Conservation (phyloP, 352 stramenopile species). For the Blastocystis sp. region DNA sequence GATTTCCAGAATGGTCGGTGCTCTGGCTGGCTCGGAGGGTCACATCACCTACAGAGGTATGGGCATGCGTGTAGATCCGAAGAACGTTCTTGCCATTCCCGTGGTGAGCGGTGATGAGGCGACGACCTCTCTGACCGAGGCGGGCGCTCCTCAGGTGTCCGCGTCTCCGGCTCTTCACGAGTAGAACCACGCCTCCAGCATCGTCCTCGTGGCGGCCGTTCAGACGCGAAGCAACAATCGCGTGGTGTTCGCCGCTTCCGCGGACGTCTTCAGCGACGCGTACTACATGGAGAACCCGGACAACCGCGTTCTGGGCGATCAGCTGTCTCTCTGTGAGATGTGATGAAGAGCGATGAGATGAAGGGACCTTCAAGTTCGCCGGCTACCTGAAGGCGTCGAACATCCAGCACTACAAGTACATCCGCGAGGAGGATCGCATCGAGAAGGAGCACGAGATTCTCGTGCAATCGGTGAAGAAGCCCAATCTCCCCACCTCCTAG, state of each 20-base stretch:
- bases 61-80: constrained; percentile 77
- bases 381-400: constrained; percentile 83
- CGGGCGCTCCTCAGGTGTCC: constrained; percentile 2
- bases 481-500: constrained; percentile 81
- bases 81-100: constrained; percentile 79
- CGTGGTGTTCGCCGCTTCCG: constrained; percentile 80
- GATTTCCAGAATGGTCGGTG: constrained; percentile 57
- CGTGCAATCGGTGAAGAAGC: constrained; percentile 81
- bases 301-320: constrained; percentile 74
- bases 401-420: constrained; percentile 76
- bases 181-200: constrained; percentile 72
- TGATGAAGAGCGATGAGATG: background rate
- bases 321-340: constrained; percentile 77
- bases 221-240: constrained; percentile 86
- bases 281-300: constrained; percentile 74
- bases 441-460: constrained; percentile 78
- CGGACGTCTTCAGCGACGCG: constrained; percentile 83
- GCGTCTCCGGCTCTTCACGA: background rate
- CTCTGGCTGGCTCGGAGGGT: background rate
- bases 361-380: constrained; percentile 80
- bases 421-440: constrained; percentile 77
- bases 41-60: constrained; percentile 79
- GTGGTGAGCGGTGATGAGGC: constrained; percentile 78
- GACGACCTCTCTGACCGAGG: constrained; percentile 67
- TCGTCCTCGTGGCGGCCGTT: constrained; percentile 78